A percentile compares a stretch with the other conserved stretches of the same genome.
Evolutionary conservation across 2,329 filamentous ascomycete genomes (phyloP).

Genomic region (Xylaria multiplex): DNA sequence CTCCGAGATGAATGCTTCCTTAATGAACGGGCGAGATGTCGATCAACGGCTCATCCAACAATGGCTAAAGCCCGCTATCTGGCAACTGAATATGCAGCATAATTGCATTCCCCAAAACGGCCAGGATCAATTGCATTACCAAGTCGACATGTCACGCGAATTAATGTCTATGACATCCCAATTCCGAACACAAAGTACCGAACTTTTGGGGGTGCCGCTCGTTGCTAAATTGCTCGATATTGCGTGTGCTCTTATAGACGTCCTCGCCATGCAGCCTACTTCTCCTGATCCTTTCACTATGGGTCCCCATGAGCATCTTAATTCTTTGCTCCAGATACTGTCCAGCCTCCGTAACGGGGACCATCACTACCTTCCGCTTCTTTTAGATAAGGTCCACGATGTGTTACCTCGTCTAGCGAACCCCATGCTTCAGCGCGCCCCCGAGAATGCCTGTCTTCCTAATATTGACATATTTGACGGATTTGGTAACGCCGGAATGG

Average conservation of each 20-base stretch:
- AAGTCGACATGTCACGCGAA: conserved; percentile 70
- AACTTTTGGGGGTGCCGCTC: conserved; percentile 78
- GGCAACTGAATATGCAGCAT: conserved; percentile 69
- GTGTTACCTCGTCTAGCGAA: conserved; percentile 71
- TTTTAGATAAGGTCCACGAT: conserved; percentile 80
- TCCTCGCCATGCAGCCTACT: conserved; percentile 72
- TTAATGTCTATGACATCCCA: conserved; percentile 74
- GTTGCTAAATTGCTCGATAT: conserved; percentile 86
- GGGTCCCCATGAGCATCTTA: conserved; percentile 78
- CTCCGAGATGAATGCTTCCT: conserved; percentile 62
- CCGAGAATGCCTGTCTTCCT: conserved; percentile 59
- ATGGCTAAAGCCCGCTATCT: conserved; percentile 72
- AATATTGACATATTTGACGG: conserved; percentile 72
- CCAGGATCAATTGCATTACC: conserved; percentile 68
- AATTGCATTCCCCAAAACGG: conserved; percentile 60
- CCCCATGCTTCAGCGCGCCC: conserved; percentile 68
- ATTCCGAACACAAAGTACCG: conserved; percentile 77
- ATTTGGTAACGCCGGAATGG: conserved; percentile 71
- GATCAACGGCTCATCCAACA: conserved; percentile 70
- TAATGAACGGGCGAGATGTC: conserved; percentile 61
- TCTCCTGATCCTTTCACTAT: conserved; percentile 70
- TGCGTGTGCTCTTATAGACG: conserved; percentile 76
- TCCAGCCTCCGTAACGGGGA: conserved; percentile 78
- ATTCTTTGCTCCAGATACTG: conserved; percentile 73
- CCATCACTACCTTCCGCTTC: conserved; percentile 78